Evolutionary conservation across 345 rosid species (phyloP).

Genomic region (Laguncularia racemosa): DNA sequence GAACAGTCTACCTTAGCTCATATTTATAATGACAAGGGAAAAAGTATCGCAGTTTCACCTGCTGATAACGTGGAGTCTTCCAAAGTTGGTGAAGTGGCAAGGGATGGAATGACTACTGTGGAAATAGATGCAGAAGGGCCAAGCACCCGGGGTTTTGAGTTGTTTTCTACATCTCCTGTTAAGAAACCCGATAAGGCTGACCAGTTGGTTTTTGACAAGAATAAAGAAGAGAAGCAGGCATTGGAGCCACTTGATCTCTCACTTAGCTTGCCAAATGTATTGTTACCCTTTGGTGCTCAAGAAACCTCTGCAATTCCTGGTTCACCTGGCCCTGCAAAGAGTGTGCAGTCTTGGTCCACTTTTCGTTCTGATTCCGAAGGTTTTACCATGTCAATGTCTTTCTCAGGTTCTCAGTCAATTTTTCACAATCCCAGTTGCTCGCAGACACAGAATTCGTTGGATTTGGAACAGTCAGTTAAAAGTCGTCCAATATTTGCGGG

Average conservation of each 20-base stretch:
- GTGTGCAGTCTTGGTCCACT: conserved; percentile 67
- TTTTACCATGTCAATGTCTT: conserved; percentile 83
- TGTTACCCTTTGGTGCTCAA: conserved; percentile 67
- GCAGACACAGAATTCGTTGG: conserved; percentile 77
- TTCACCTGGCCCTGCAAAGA: conserved; percentile 74
- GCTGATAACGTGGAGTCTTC: conserved; percentile 21
- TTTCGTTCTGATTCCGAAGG: conserved; percentile 77
- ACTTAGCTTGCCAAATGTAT: conserved; percentile 84
- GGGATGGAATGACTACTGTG: conserved; percentile 19
- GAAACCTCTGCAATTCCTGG: conserved; percentile 40
- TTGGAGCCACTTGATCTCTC: conserved; percentile 89
- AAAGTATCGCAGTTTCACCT: conserved; percentile 42
- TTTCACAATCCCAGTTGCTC: conserved; percentile 98
- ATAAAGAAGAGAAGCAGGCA: conserved; percentile 49
- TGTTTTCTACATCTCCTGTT: conserved; percentile 73
- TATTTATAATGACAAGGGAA: conserved; percentile 55
- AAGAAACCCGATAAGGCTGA: conserved; percentile 42
- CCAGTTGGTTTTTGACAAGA: conserved; percentile 34
- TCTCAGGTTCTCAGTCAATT: conserved; percentile 88
- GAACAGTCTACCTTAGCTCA: conserved; percentile 18
- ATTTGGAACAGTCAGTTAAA: conserved; percentile 88
- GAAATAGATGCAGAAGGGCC: conserved; percentile 69
- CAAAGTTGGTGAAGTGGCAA: conserved; percentile 31
- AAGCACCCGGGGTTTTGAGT: conserved; percentile 77
- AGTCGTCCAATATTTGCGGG: conserved; percentile 92